Conservation (phyloP, 2,329 filamentous ascomycete species). For the Penicillium sp. region DNA sequence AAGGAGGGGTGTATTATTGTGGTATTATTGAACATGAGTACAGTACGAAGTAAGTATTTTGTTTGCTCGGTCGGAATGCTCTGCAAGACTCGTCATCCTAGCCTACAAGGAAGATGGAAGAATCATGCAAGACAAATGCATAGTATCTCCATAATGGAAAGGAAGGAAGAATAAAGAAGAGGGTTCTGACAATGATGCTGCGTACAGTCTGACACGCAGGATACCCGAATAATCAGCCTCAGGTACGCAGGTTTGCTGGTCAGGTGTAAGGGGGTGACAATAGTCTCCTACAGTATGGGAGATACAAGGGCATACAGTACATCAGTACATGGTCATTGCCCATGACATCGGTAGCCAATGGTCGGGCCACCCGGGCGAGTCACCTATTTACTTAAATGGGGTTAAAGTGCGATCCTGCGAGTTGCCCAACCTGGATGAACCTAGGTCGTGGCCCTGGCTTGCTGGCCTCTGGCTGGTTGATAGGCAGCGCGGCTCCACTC, state of each 20-base stretch:
- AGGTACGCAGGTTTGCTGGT: neutral
- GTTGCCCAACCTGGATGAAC: conserved; percentile 14
- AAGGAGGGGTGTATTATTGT: neutral
- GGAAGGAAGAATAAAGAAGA: conserved; percentile 8
- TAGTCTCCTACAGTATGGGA: neutral
- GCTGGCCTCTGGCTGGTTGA: neutral
- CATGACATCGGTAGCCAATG: conserved; percentile 21
- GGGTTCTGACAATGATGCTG: neutral
- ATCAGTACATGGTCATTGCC: neutral
- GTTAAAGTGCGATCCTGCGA: conserved; percentile 23
- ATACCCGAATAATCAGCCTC: conserved; percentile 15
- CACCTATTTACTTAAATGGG: conserved; percentile 9
- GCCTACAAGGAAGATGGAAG: neutral
- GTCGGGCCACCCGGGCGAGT: neutral
- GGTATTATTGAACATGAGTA: neutral
- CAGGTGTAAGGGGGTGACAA: neutral
- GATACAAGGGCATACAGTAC: neutral
- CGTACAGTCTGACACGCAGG: neutral
- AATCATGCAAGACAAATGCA: conserved; percentile 7
- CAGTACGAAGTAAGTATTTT: neutral
- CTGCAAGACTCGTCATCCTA: too few relatives aligned
- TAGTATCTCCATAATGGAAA: neutral
- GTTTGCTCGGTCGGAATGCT: neutral
- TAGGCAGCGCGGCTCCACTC: conserved; percentile 1
- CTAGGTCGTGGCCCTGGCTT: neutral